Base-by-base conservation (phyloP, 2,329 filamentous ascomycete genomes). In the Juglanconis sp. region DNA sequence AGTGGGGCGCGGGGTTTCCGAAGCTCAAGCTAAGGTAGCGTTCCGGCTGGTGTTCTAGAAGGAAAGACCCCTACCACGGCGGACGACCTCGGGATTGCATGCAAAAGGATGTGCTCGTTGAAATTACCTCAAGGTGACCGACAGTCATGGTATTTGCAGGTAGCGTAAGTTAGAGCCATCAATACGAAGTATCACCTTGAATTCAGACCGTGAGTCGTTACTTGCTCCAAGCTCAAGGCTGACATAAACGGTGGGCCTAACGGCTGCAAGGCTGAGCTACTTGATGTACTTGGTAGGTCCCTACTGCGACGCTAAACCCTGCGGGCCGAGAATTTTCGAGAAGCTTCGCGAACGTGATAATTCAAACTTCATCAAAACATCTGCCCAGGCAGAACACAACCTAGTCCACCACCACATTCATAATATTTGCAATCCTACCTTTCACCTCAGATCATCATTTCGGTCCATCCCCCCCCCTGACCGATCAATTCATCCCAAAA, bases 251-350 rank as follows among this genome's bases (percentile, higher is more conserved):
- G 24, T 24, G 38, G 15, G 31, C 40, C 31, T 13, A 40, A 4
- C 42, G 13, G 24, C 47, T 8, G 47, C 55, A 52, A 57, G 55
- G 55, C 55, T 55, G 46, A 46, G 9, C 24, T 24, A 24, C 24
- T 24, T 24, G 24, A 24, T 24, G 24, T 24, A 24, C 24, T 24
- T 24, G 24, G 24, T 24, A 24, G 24, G 24, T 24, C 24, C 24
- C 24, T 24, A 55, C 31, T 63, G 67, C 69, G 71, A 72, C 63
- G 68, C 69, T 72, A 72, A 63, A 53, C 69, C 64, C 3, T 3
- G 65, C 57, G 11, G 67, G 65, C 53, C 69, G 65, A 62, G 72
- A 74, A 74, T 60, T 64, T 73, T 74, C 72, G 30, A 70, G 72
- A 74, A 73, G 51, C 56, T 72, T 73, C 70, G 67, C 66, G 67